A percentile compares a stretch with the other conserved stretches of the same genome.
These are phyloP conservation scores for Trifolium subterraneum DNA, from an alignment of 306 rosid species.

Conservation along the genomic window DNA sequence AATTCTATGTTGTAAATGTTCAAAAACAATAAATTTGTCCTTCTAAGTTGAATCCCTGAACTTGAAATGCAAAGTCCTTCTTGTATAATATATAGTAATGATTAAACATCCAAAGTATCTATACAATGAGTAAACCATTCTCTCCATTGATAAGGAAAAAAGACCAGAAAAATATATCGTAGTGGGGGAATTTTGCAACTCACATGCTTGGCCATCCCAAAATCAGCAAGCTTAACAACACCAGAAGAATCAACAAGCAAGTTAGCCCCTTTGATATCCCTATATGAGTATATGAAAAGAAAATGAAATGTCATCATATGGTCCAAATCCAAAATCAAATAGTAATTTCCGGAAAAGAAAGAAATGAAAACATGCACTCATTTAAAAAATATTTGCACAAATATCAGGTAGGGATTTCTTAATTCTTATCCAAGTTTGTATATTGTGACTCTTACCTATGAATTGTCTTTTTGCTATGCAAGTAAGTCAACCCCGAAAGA, in stretches of 20 bases:
- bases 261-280: slow-evolving; percentile 98
- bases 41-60: slow-evolving; percentile 2
- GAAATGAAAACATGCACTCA: neutral
- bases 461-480: slow-evolving; percentile 89
- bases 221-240: slow-evolving; percentile 95
- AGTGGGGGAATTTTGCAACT: slow-evolving; percentile 45
- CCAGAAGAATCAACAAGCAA: slow-evolving; percentile 94
- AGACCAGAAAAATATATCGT: slow-evolving; percentile 13
- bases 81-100: neutral
- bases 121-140: slow-evolving; percentile 4
- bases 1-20: slow-evolving; percentile 2
- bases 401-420: slow-evolving; percentile 26
- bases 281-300: slow-evolving; percentile 37
- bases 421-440: slow-evolving; percentile 25
- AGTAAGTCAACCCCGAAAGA: slow-evolving; percentile 90
- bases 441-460: slow-evolving; percentile 62
- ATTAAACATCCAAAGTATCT: neutral
- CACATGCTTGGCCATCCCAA: slow-evolving; percentile 99
- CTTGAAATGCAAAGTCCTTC: neutral
- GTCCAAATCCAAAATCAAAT: neutral
- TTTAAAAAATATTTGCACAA: slow-evolving; percentile 14
- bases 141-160: slow-evolving; percentile 9
- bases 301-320: neutral
- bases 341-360: neutral
- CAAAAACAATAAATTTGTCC: slow-evolving; percentile 14